Evolutionary conservation across 2,329 filamentous ascomycete species (phyloP).

Genomic region (Monilinia polystroma): DNA sequence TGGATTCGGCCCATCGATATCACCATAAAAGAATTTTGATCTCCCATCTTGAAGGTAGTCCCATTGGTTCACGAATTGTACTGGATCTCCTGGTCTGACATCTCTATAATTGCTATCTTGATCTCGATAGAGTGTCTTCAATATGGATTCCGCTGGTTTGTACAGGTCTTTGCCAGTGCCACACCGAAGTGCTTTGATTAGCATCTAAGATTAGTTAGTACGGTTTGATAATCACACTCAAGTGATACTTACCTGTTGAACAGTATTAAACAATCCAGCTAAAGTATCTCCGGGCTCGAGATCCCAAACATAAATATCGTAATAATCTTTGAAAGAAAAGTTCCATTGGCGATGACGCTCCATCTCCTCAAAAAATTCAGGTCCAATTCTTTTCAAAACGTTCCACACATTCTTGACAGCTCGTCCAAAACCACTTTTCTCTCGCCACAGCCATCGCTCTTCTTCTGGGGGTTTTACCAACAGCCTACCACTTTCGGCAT

Average conservation of each 20-base stretch:
- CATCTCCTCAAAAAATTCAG: constrained; percentile 45
- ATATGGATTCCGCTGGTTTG: constrained; percentile 39
- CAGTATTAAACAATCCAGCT: constrained; percentile 37
- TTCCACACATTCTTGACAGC: constrained; percentile 44
- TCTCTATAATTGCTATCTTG: constrained; percentile 26
- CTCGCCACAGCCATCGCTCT: constrained; percentile 43
- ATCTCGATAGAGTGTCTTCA: constrained; percentile 43
- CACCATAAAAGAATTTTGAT: constrained; percentile 14
- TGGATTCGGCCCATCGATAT: not conserved
- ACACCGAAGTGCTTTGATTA: constrained; percentile 43
- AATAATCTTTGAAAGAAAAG: constrained; percentile 46
- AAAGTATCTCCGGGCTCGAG: constrained; percentile 40
- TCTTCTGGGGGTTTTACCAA: constrained; percentile 43
- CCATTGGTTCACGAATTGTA: constrained; percentile 12
- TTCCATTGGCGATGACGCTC: constrained; percentile 42
- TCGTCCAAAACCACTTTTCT: constrained; percentile 44
- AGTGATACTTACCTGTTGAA: constrained; percentile 37
- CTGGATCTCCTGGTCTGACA: constrained; percentile 1
- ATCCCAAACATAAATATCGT: constrained; percentile 47
- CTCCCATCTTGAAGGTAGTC: constrained; percentile 5
- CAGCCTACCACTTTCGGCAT: constrained; percentile 43
- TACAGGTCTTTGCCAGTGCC: constrained; percentile 39
- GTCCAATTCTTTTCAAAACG: constrained; percentile 40
- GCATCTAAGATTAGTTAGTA: constrained; percentile 33
- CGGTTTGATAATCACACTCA: not conserved